Percentiles rank a stretch among this genome's conserved stretches.
These are phyloP conservation scores for Oropetium thomaeum DNA, from an alignment of 176 grass and related monocot genomes.

Conservation along the genomic window DNA sequence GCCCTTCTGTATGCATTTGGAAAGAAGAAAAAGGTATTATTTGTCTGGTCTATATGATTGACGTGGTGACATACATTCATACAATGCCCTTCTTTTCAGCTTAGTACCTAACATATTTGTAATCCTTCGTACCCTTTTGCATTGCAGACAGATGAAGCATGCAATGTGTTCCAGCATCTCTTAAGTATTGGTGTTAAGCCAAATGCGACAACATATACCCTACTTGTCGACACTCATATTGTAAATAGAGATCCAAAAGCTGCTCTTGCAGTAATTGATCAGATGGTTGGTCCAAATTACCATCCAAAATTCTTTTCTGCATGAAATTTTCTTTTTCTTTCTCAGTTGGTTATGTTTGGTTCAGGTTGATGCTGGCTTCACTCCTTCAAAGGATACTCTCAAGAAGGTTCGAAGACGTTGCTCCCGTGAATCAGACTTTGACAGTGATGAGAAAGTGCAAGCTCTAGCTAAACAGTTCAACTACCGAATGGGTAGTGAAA, in stretches of 20 bases:
- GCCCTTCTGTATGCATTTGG: slow-evolving; percentile 82
- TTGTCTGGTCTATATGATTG: neutral
- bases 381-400: slow-evolving; percentile 72
- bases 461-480: slow-evolving; percentile 58
- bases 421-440: slow-evolving; percentile 80
- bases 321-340: neutral
- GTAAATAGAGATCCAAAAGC: slow-evolving; percentile 72
- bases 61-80: no score
- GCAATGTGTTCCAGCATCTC: slow-evolving; percentile 79
- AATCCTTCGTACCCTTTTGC: slow-evolving; percentile 27
- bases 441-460: slow-evolving; percentile 66
- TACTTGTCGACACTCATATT: slow-evolving; percentile 73
- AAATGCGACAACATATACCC: slow-evolving; percentile 83
- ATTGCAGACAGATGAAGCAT: slow-evolving; percentile 72
- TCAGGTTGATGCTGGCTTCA: slow-evolving; percentile 76
- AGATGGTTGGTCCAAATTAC: slow-evolving; percentile 55
- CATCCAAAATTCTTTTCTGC: slow-evolving; percentile 21
- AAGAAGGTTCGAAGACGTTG: slow-evolving; percentile 83
- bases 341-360: slow-evolving; percentile 14
- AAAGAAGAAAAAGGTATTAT: slow-evolving; percentile 72
- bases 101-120: neutral
- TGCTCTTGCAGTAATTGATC: slow-evolving; percentile 58
- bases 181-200: slow-evolving; percentile 70
- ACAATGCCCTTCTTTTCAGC: slow-evolving; percentile 16
- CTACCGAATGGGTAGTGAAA: slow-evolving; percentile 69